These are phyloP conservation scores for Chlamydomonas reinhardtii DNA, from an alignment of 163 green algal species.

Conservation along the genomic window DNA sequence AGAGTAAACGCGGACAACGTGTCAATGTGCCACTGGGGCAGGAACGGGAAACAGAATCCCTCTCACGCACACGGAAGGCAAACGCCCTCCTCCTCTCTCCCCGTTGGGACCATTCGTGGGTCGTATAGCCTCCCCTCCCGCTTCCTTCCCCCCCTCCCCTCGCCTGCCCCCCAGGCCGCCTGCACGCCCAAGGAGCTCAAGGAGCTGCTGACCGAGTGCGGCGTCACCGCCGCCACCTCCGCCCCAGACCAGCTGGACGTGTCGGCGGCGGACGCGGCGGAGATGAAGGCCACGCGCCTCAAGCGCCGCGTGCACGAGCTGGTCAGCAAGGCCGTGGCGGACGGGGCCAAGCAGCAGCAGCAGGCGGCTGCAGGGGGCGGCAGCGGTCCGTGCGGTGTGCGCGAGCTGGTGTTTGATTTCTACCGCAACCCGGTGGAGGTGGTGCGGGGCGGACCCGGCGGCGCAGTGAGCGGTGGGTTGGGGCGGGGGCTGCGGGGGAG, in stretches of 20 bases:
- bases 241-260: conserved; percentile 39
- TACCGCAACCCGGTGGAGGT: conserved; percentile 72
- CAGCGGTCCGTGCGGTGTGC: too few species aligned
- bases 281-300: conserved; percentile 61
- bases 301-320: conserved; percentile 84
- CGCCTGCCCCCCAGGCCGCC: conserved; percentile 66
- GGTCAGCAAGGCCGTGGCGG: conserved; percentile 69
- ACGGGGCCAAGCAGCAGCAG: background rate
- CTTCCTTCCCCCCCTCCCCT: background rate
- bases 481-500: background rate
- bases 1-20: too few species aligned
- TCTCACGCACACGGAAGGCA: too few species aligned
- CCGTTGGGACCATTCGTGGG: too few species aligned
- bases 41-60: too few species aligned
- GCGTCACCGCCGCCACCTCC: conserved; percentile 59
- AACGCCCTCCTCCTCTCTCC: too few species aligned
- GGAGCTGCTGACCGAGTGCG: conserved; percentile 83
- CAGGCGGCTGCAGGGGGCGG: background rate
- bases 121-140: background rate
- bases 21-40: too few species aligned
- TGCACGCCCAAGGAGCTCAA: conserved; percentile 97
- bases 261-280: conserved; percentile 57
- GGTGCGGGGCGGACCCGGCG: conserved; percentile 45
- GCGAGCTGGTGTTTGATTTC: conserved; percentile 68
- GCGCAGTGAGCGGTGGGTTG: conserved; percentile 59